These are phyloP conservation scores for Trichophyton schoenleinii DNA, from an alignment of 2,329 filamentous ascomycete species.

Conservation along the genomic window DNA sequence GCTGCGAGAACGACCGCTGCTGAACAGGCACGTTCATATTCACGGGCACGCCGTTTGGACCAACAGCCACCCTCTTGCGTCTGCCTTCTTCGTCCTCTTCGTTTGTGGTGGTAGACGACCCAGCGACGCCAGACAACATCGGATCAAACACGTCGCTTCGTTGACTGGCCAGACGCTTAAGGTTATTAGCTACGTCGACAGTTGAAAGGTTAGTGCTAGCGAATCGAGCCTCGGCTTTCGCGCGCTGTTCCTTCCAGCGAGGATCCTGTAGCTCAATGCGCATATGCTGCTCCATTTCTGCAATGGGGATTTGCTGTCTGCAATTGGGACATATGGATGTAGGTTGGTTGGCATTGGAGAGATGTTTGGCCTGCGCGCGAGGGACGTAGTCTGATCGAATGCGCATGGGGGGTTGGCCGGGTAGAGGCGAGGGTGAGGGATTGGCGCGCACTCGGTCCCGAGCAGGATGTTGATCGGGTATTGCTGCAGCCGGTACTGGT, in stretches of 20 bases:
- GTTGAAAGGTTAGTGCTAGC: constrained; percentile 78
- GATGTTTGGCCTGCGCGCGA: constrained; percentile 59
- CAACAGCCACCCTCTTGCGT: constrained; percentile 57
- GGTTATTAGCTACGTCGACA: constrained; percentile 78
- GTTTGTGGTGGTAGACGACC: constrained; percentile 20
- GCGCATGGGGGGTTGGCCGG: constrained; percentile 53
- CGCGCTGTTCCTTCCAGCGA: constrained; percentile 88
- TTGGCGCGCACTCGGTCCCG: constrained; percentile 39
- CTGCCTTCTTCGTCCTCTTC: constrained; percentile 58
- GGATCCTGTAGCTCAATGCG: constrained; percentile 89
- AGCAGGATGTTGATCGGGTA: not conserved
- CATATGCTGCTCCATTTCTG: constrained; percentile 86
- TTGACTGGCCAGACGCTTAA: constrained; percentile 87
- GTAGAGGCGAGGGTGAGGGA: constrained; percentile 28
- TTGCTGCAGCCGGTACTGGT: too few relatives aligned
- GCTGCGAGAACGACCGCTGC: not conserved
- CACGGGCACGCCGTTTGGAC: constrained; percentile 44
- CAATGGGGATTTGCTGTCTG: constrained; percentile 73
- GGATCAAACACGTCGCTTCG: constrained; percentile 75
- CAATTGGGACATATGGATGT: constrained; percentile 78
- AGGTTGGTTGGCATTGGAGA: constrained; percentile 49
- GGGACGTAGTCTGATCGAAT: constrained; percentile 91
- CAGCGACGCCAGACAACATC: constrained; percentile 11
- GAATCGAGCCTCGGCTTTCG: constrained; percentile 72
- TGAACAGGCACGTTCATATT: not conserved